Base-by-base conservation (phyloP, 208 protist genomes). In the Leishmania guyanensis region DNA sequence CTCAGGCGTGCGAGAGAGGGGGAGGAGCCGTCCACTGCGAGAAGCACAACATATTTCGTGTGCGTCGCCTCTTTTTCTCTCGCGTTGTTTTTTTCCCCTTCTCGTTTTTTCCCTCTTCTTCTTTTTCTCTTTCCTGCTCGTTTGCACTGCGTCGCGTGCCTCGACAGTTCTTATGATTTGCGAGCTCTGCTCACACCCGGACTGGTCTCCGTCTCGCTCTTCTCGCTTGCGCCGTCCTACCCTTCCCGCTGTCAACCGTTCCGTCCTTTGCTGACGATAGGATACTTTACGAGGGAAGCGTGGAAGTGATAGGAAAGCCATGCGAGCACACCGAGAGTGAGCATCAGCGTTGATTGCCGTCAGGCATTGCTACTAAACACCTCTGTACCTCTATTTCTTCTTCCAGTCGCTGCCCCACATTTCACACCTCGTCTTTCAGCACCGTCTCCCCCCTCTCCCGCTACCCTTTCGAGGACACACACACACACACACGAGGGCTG, bases 321-420 rank as follows among this genome's bases (percentile, higher is more conserved):
- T 36, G 33, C 20, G 10, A 50, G 66, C 33, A 39, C 33, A 12
- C n/a, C 39, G 17, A n/a, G 33, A 71, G 39, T 39, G 66, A 71
- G 39, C 39, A 10, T 50, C 36, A 39, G 5, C 51, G 12, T 43
- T 60, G 17, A 75, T 48, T 46, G 46, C 58, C 33, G 39, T 70
- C 46, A n/a, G 29, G n/a, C 14, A 8, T 77, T 14, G 48, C 46
- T 26, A 12, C 43, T 46, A 64, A 58, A 70, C 17, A 60, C 36
- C 36, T 43, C 51, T 79, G 33, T 56, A 9, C 54, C 46, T 82
- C 26, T 82, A 12, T 68, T 33, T 82, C 51, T 46, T 70, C 14
- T 58, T 50, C 1, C 29, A 48, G 36, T 56, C 16, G n/a, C 66
- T 71, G 29, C 10, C 22, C 16, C 20, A 22, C 22, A 10, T 69